Base-by-base conservation (phyloP, 768 basidiomycete species). In the Amanita pallidorosea region DNA sequence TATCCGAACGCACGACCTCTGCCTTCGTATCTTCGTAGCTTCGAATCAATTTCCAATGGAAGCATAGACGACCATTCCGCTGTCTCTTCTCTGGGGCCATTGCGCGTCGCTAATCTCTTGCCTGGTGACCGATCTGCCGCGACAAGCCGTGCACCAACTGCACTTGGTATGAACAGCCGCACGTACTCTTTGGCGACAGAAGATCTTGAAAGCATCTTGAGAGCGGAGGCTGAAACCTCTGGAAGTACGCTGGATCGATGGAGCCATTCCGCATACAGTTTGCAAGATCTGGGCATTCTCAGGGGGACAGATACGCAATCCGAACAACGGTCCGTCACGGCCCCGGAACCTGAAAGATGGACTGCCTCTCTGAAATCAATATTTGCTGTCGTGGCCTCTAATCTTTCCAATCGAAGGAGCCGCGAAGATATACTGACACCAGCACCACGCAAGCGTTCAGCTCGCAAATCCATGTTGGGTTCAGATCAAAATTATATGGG, bases 341-440 rank as follows among this genome's bases (percentile, higher is more conserved):
- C 37, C 5, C 40, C 40, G 9, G 56, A 58, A 8, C 37, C 40
- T 3, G 69, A 67, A 6, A 61, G 68, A 20, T 77, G 76, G 76
- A 68, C 69, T 8, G 56, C 63, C 15, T 65, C 69, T 20, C 45
- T 77, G 56, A 69, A 61, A 52, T 69, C 70, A 15, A 72, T 72
- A 33, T 70, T 80, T 56, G 75, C 72, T 56, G 65, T 71, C 1
- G 72, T 80, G 45, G 70, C 74, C 36, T 66, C 71, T n/a, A 71
- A 61, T 54, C 56, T 75, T 23, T 56, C 67, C n/a, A 47, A 46
- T 33, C 53, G 20, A 34, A 46, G 37, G 34, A 48, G 49, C 23
- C 47, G 46, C 13, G 53, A 61, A 7, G 65, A 63, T 49, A 57
- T 53, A 34, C 49, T 68, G 4, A 57, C 65, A 2, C 57, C 55